Base-by-base conservation (phyloP, 2,329 filamentous ascomycete species). In the Chaetomium sp. region DNA sequence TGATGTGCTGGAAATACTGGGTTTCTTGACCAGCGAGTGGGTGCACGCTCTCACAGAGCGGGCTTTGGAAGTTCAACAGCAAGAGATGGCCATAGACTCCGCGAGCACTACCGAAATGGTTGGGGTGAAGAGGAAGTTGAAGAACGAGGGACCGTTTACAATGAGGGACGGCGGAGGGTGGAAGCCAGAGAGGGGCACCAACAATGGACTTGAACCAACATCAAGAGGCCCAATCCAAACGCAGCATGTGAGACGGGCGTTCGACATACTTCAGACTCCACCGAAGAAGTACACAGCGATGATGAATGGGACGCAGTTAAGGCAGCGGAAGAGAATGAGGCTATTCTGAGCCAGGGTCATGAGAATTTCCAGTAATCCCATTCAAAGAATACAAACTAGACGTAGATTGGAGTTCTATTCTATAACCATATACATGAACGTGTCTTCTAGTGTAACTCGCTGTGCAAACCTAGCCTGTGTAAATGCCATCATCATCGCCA, bases 11-110 rank as follows among this genome's bases (percentile, higher is more conserved):
- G 70, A 62, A 2, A 67, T 72, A 1, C 47, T 72, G 19, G 68
- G 70, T 0, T 70, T 70, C 19, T 13, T 72, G 27, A 67, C 67
- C 4, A 64, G 63, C 0, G 70, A 72, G 50, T 71, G 70, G 68
- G 70, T 72, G 3, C 69, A 70, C 27, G 63, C 23, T 4, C 55
- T 64, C 21, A 64, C 62, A 4, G 62, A 64, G 29, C 8, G 16
- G 13, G 62, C 62, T 6, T 4, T 64, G 38, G 49, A 7, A 8
- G n/a, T 50, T 2, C 35, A 64, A 16, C 19, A n/a, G 38, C 35
- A 50, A 19, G 62, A 64, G 38, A 31, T 8, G 23, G 10, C n/a
- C 1, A 13, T 10, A 2, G 21, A 47, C 19, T 45, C 6, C 23
- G 25, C 29, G 19, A 25, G 3, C 8, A 8, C n/a, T 5, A 10